Evolutionary conservation across 192 early-diverging fungal genomes (phyloP).

Genomic region (Backusella macrospora): DNA sequence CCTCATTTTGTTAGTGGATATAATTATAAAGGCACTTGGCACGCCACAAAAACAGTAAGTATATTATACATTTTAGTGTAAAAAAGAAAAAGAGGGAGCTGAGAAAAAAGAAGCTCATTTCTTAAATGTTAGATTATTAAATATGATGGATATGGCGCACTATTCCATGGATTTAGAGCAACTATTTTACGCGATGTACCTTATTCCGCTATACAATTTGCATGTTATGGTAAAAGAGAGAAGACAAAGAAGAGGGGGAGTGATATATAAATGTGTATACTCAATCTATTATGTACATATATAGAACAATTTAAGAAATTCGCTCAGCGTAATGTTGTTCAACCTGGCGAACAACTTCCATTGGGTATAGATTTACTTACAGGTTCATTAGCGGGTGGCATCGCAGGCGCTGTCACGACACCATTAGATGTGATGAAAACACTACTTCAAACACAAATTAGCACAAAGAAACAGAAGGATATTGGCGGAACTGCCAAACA

Average conservation of each 20-base stretch:
- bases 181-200: conserved; percentile 60
- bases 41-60: conserved; percentile 57
- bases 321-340: conserved; percentile 41
- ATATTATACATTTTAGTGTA: not conserved
- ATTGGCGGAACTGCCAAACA: conserved; percentile 33
- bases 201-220: conserved; percentile 62
- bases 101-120: conserved; percentile 1
- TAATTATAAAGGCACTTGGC: conserved; percentile 69
- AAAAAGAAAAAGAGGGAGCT: not conserved
- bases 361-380: conserved; percentile 49
- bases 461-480: conserved; percentile 32
- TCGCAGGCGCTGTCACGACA: conserved; percentile 62
- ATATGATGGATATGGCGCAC: conserved; percentile 63
- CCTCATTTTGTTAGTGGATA: conserved; percentile 69
- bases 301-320: conserved; percentile 61
- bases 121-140: conserved; percentile 48
- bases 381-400: conserved; percentile 56
- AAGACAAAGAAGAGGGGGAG: not conserved
- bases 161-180: conserved; percentile 62
- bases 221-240: conserved; percentile 54
- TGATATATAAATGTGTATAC: not conserved
- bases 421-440: conserved; percentile 65
- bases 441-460: conserved; percentile 56
- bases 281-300: not conserved
- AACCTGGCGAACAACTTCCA: conserved; percentile 47